Evolutionary conservation across 192 early-diverging fungal species (phyloP), one percentile per base, ranked within the genome.

Genomic region (Chytriomyces hyalinus): DNA sequence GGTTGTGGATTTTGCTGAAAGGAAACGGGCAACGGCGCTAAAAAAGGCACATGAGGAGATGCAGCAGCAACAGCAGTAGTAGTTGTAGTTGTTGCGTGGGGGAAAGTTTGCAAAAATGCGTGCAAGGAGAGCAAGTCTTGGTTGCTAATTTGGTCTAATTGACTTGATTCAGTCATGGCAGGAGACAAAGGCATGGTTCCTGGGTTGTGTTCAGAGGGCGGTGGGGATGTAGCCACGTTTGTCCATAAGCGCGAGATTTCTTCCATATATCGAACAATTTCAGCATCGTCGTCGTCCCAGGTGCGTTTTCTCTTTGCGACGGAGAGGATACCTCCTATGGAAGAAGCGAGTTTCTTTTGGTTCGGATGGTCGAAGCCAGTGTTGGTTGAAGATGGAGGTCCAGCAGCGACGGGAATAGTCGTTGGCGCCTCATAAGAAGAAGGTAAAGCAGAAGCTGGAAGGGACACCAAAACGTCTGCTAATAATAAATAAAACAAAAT

Each of bases 101-200:
- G 26, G 4, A 75, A 6, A 44, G 51, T 66, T 46, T 75, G 64
- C 7, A 75, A n/a, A 65, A 75, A 75, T 15, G 64, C 73, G 28
- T 75, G 63, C 8, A 66, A 28, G 20, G 62, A 65, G 15, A 66
- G 22, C 48, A 75, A 66, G 24, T 75, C 73, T 43, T 64, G 62
- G 47, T 66, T 75, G 9, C 9, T 17, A 20, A 68, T 20, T 11
- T 13, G 13, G 20, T 65, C 24, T 65, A 22, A 65, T 3, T 65
- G 20, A 43, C 15, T 28, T 65, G 24, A 26, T 28, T 20, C 20
- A 13, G 20, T 60, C 57, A 60, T n/a, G 1, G 15, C 57, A 60
- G 22, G 17, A 60, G 15, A n/a, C 57, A 60, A 60, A 22, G 17
- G 22, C 22, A 22, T n/a, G 57, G 17, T 60, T 60, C 15, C 63